Evolutionary conservation across 2,329 filamentous ascomycete species (phyloP).

Genomic region (Hypoxylon rubiginosum): DNA sequence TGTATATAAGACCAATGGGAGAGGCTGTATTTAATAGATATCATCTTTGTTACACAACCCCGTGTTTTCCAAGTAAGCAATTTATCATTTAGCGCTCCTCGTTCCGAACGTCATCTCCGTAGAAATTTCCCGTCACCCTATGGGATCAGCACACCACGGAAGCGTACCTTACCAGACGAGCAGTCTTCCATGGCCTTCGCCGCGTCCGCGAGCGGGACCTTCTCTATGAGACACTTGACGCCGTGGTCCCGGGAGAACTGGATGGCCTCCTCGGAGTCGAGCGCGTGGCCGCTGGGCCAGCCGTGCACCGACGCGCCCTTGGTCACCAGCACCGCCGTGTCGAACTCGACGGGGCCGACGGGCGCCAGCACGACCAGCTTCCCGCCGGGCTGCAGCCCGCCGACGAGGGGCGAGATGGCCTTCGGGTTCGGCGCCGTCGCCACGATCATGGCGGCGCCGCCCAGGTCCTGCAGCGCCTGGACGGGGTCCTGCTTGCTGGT

Average conservation of each 20-base stretch:
- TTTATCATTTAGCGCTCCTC: too few relatives aligned
- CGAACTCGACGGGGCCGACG: slow-evolving; percentile 60
- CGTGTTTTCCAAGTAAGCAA: too few relatives aligned
- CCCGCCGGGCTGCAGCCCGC: slow-evolving; percentile 66
- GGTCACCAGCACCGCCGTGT: slow-evolving; percentile 58
- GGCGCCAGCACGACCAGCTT: slow-evolving; percentile 72
- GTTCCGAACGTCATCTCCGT: background rate
- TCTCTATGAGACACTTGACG: slow-evolving; percentile 75
- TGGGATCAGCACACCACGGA: slow-evolving; percentile 61
- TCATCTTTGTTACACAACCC: too few relatives aligned
- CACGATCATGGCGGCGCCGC: slow-evolving; percentile 73
- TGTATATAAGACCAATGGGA: too few relatives aligned
- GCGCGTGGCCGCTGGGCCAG: slow-evolving; percentile 72
- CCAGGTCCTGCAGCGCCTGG: slow-evolving; percentile 66
- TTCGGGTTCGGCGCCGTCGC: slow-evolving; percentile 73
- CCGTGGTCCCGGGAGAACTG: slow-evolving; percentile 72
- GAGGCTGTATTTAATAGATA: too few relatives aligned
- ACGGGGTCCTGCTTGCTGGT: slow-evolving; percentile 64
- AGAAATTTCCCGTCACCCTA: slow-evolving; percentile 19
- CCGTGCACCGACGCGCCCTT: slow-evolving; percentile 73
- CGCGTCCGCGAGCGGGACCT: slow-evolving; percentile 68
- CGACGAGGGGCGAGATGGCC: slow-evolving; percentile 65
- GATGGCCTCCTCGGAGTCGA: slow-evolving; percentile 75
- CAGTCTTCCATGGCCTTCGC: slow-evolving; percentile 61
- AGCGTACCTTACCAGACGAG: slow-evolving; percentile 58